These are phyloP conservation scores for Aspergillus japonicus DNA, from an alignment of 2,329 filamentous ascomycete genomes.

Conservation along the genomic window DNA sequence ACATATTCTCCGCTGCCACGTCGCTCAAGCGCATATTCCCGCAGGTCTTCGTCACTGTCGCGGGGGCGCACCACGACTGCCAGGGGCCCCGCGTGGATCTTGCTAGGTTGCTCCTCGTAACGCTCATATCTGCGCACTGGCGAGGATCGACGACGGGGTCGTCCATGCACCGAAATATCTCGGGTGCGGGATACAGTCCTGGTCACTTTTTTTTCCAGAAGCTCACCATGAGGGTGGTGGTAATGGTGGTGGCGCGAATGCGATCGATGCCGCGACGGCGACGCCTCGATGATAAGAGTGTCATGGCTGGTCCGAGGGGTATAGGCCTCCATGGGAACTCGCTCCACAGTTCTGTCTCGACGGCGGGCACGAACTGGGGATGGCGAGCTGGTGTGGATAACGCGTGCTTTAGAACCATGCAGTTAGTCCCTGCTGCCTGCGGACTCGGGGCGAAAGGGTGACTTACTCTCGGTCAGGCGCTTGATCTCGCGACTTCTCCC, in stretches of 20 bases:
- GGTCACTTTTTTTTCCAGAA: constrained; percentile 28
- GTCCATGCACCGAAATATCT: constrained; percentile 36
- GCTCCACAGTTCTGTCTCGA: constrained; percentile 25
- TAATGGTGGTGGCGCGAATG: constrained; percentile 25
- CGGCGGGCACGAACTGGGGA: constrained; percentile 26
- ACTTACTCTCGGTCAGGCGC: constrained; percentile 34
- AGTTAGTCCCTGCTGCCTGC: constrained; percentile 6
- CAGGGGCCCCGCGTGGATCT: constrained; percentile 47
- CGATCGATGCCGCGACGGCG: constrained; percentile 27
- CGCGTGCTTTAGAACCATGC: constrained; percentile 19
- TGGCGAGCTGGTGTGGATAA: constrained; percentile 21
- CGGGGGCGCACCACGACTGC: constrained; percentile 51
- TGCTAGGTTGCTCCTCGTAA: constrained; percentile 33
- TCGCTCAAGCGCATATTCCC: constrained; percentile 67
- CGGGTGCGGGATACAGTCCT: constrained; percentile 33
- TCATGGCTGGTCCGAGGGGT: constrained; percentile 30
- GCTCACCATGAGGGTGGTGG: constrained; percentile 19
- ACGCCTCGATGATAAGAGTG: constrained; percentile 35
- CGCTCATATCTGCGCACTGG: constrained; percentile 37
- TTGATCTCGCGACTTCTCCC: constrained; percentile 68
- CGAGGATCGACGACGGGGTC: constrained; percentile 36
- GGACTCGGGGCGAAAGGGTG: constrained; percentile 8
- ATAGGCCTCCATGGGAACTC: constrained; percentile 28
- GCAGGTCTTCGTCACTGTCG: constrained; percentile 62
- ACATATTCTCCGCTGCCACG: constrained; percentile 36